Conservation (phyloP, 2,329 filamentous ascomycete species). For the Lecanicillium sp. region DNA sequence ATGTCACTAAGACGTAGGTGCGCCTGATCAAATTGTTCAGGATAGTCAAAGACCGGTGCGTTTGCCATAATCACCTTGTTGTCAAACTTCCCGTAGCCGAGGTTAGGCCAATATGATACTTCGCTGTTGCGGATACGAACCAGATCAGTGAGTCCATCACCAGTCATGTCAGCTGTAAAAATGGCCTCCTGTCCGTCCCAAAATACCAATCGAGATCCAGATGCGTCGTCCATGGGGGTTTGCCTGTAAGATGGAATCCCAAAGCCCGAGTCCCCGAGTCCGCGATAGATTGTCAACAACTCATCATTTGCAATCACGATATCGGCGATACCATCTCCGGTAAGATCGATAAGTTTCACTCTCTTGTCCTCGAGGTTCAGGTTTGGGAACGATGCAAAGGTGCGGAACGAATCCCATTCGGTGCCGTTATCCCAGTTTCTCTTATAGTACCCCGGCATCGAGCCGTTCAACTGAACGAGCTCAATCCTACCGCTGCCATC, state of each 20-base stretch:
- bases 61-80: conserved; percentile 18
- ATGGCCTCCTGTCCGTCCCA: conserved; percentile 9
- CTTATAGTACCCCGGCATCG: conserved; percentile 3
- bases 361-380: conserved; percentile 1
- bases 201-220: conserved; percentile 3
- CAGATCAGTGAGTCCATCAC: conserved; percentile 18
- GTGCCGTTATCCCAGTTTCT: conserved; percentile 1
- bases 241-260: background rate
- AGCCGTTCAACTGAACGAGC: conserved; percentile 1
- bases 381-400: conserved; percentile 4
- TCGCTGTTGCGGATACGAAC: conserved; percentile 17
- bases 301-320: conserved; percentile 10
- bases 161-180: conserved; percentile 17
- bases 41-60: conserved; percentile 14
- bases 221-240: background rate
- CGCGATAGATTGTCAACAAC: conserved; percentile 10
- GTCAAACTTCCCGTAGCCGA: conserved; percentile 25
- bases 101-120: conserved; percentile 25
- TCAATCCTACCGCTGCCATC: conserved; percentile 3
- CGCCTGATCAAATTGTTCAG: conserved; percentile 11
- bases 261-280: conserved; percentile 5
- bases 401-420: conserved; percentile 2
- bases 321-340: conserved; percentile 14
- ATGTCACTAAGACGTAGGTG: conserved; percentile 15
- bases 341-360: conserved; percentile 9